Evolutionary conservation across 2,329 filamentous ascomycete genomes (phyloP).

Genomic region (Macrophomina phaseolina): DNA sequence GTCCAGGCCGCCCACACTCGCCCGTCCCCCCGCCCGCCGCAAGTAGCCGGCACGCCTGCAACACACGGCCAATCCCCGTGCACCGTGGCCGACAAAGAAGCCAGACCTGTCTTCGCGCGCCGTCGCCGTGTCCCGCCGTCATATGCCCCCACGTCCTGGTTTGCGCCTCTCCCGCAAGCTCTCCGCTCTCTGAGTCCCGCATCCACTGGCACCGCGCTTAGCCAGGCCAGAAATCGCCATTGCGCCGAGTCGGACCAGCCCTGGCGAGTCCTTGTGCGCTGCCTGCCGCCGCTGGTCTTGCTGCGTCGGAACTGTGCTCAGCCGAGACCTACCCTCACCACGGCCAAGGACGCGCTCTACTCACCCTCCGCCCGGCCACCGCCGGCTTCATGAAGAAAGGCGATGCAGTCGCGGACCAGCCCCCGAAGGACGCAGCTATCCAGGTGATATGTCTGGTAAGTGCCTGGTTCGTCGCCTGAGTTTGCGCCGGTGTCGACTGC

Average conservation of each 20-base stretch:
- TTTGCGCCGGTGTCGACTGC: conserved; percentile 8
- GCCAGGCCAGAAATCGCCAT: conserved; percentile 1
- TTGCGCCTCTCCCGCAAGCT: neutral
- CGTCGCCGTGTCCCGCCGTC: neutral
- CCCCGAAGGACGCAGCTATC: conserved; percentile 47
- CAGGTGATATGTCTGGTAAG: conserved; percentile 57
- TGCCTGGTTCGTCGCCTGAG: conserved; percentile 27
- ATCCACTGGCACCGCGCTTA: neutral
- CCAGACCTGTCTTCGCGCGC: neutral
- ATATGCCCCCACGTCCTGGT: conserved; percentile 3
- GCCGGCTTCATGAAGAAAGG: conserved; percentile 49
- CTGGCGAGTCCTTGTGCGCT: neutral
- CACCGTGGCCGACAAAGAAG: conserved; percentile 2
- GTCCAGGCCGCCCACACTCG: neutral
- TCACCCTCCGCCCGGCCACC: conserved; percentile 7
- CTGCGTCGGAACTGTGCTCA: neutral
- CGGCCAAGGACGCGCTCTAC: conserved; percentile 19
- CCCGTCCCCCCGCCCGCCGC: neutral
- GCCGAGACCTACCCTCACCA: conserved; percentile 6
- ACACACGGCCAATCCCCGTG: conserved; percentile 3
- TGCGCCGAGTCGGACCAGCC: neutral
- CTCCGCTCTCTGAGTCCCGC: neutral
- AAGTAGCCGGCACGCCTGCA: neutral
- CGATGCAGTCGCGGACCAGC: conserved; percentile 42
- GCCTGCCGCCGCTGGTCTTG: neutral